Evolutionary conservation across 148 eudicot genomes (phyloP).

Genomic region (Suaeda aralocaspica): DNA sequence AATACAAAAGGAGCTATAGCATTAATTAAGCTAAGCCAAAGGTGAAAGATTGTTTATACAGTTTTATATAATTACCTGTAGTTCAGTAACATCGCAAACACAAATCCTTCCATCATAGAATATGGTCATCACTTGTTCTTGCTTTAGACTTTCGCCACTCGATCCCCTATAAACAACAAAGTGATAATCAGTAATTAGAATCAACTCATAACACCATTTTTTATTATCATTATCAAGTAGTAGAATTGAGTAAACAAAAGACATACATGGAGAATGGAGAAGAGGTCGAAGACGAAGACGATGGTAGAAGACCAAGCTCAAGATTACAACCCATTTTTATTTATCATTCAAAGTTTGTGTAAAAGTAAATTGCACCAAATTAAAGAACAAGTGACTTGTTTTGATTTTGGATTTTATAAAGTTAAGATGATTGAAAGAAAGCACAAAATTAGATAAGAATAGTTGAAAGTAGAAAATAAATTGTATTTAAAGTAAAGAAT

Average conservation of each 20-base stretch:
- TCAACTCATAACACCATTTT: not conserved
- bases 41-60: too few species aligned
- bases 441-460: too few species aligned
- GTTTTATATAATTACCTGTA: not conserved
- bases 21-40: too few species aligned
- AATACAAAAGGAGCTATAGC: too few species aligned
- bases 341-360: not conserved
- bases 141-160: not conserved
- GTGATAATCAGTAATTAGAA: not conserved
- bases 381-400: too few species aligned
- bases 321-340: slow-evolving; percentile 3
- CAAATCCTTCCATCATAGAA: slow-evolving; percentile 7
- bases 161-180: not conserved
- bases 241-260: not conserved
- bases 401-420: too few species aligned
- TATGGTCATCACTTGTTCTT: not conserved
- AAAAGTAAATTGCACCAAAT: not conserved
- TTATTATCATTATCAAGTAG: too few species aligned
- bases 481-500: too few species aligned
- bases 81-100: slow-evolving; percentile 6
- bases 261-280: not conserved
- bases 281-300: not conserved
- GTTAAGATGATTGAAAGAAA: too few species aligned
- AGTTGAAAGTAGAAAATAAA: too few species aligned
- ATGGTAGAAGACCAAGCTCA: not conserved